These are phyloP conservation scores for Aureobasidium mangrovei DNA, from an alignment of 2,329 filamentous ascomycete genomes.

Conservation along the genomic window DNA sequence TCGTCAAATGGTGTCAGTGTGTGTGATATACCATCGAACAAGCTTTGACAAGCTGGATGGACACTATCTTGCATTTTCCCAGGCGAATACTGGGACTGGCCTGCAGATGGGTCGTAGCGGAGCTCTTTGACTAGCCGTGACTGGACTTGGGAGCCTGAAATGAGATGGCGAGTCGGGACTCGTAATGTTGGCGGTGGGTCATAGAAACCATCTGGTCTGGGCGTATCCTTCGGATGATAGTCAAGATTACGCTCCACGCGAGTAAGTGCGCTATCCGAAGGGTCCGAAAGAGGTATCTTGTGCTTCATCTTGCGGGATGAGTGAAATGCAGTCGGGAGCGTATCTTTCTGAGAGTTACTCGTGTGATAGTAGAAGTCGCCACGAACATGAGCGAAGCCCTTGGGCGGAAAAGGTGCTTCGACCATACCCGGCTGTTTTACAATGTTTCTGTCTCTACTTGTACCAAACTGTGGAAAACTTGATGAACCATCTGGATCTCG, in stretches of 20 bases:
- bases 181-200: slow-evolving; percentile 18
- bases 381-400: slow-evolving; percentile 55
- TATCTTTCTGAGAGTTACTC: not conserved
- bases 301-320: slow-evolving; percentile 35
- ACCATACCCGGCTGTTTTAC: slow-evolving; percentile 57
- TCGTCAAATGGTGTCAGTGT: slow-evolving; percentile 71
- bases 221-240: slow-evolving; percentile 20
- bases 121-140: not conserved
- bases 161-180: slow-evolving; percentile 24
- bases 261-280: slow-evolving; percentile 21
- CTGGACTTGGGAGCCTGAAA: slow-evolving; percentile 30
- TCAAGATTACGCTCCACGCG: slow-evolving; percentile 15
- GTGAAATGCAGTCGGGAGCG: not conserved
- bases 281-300: slow-evolving; percentile 19
- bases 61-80: not conserved
- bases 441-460: slow-evolving; percentile 22
- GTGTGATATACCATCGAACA: slow-evolving; percentile 53
- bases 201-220: slow-evolving; percentile 14
- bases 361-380: slow-evolving; percentile 28
- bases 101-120: not conserved
- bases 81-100: not conserved
- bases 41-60: slow-evolving; percentile 51
- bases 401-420: slow-evolving; percentile 63
- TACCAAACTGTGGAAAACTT: slow-evolving; percentile 19
- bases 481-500: slow-evolving; percentile 19